phyloP scores from a whole-genome alignment of 768 basidiomycete genomes.

The Lentinula lateritia region DNA sequence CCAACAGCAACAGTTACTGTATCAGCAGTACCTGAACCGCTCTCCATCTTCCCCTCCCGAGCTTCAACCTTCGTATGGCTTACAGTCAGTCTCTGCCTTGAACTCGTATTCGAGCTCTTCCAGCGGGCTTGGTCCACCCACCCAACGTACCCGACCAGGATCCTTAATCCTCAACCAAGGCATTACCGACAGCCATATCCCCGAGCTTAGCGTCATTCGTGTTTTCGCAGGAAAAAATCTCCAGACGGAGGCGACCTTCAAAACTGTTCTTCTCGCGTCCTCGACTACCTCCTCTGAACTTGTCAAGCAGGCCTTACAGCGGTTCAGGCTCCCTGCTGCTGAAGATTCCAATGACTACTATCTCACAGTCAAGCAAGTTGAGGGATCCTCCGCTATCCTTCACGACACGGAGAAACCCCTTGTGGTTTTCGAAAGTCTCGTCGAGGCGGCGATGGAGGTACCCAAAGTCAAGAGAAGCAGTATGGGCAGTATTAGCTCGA shows the following conservation, averaged over 20 bases:
- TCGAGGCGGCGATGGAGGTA: conserved; percentile 65
- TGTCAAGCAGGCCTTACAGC: conserved; percentile 87
- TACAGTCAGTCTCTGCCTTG: conserved; percentile 69
- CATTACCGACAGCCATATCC: conserved; percentile 60
- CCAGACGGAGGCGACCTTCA: conserved; percentile 95
- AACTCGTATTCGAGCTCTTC: conserved; percentile 36
- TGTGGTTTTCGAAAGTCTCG: conserved; percentile 82
- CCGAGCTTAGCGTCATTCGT: conserved; percentile 89
- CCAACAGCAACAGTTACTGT: conserved; percentile 82
- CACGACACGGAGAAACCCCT: conserved; percentile 75
- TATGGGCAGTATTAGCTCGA: conserved; percentile 90
- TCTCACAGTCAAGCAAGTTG: conserved; percentile 89
- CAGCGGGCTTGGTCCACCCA: conserved; percentile 46
- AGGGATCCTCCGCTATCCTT: conserved; percentile 76
- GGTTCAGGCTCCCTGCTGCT: conserved; percentile 75
- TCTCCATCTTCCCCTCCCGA: conserved; percentile 80
- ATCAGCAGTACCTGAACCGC: conserved; percentile 84
- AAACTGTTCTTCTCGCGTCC: conserved; percentile 89
- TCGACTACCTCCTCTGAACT: conserved; percentile 82
- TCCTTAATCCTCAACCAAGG: conserved; percentile 67
- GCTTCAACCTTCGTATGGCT: conserved; percentile 65
- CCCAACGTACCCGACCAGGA: conserved; percentile 63
- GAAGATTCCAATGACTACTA: conserved; percentile 69
- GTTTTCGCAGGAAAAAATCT: conserved; percentile 91
- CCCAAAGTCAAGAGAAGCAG: conserved; percentile 91